A percentile compares a stretch with the other conserved stretches of the same genome.
Conservation (phyloP, 1,139 yeast species). For the Diutina neorugosa region DNA sequence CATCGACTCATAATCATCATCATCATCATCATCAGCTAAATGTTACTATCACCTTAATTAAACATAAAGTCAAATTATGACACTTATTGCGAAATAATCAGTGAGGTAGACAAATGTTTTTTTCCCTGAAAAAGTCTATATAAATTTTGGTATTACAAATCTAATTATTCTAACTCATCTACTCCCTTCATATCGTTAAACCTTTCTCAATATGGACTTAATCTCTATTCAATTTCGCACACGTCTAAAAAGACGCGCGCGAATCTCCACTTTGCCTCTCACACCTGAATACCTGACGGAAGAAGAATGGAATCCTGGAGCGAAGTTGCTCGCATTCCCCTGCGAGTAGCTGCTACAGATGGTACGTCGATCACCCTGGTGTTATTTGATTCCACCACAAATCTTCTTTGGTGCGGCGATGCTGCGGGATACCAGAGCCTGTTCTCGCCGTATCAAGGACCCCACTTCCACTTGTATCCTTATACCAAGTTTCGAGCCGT, state of each 20-base stretch:
- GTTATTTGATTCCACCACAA: slow-evolving; percentile 56
- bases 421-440: slow-evolving; percentile 25
- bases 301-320: slow-evolving; percentile 1
- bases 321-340: background rate
- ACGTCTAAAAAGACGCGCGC: background rate
- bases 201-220: too few relatives aligned
- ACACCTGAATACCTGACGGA: background rate
- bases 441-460: slow-evolving; percentile 14
- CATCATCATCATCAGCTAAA: too few relatives aligned
- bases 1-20: background rate
- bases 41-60: too few relatives aligned
- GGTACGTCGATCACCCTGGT: slow-evolving; percentile 7
- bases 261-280: background rate
- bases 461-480: slow-evolving; percentile 18
- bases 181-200: too few relatives aligned
- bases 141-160: too few relatives aligned
- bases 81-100: too few relatives aligned
- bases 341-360: slow-evolving; percentile 1
- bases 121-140: too few relatives aligned
- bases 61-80: too few relatives aligned
- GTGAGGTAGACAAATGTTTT: too few relatives aligned
- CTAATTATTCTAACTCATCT: too few relatives aligned
- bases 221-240: background rate
- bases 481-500: slow-evolving; percentile 37
- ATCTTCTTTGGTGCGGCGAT: slow-evolving; percentile 84